Evolutionary conservation across 352 stramenopile genomes (phyloP).

Genomic region (Pythium aristosporum): DNA sequence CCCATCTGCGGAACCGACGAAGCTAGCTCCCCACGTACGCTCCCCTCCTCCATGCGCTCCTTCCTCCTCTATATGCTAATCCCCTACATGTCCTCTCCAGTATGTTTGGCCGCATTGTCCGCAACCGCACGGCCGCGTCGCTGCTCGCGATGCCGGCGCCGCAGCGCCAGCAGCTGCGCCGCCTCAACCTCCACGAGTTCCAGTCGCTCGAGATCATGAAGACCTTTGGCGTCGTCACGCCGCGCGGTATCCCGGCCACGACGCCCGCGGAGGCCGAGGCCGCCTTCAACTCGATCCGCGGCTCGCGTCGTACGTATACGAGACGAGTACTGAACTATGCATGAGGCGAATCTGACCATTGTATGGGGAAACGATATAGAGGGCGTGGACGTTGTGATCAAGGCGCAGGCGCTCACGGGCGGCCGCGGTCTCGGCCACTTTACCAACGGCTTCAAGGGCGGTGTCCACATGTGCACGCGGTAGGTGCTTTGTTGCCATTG

Average conservation of each 20-base stretch:
- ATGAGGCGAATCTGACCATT: slow-evolving; percentile 10
- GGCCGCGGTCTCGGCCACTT: slow-evolving; percentile 95
- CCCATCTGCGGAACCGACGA: slow-evolving; percentile 8
- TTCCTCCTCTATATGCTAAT: neutral
- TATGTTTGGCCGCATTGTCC: slow-evolving; percentile 63
- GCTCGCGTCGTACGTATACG: slow-evolving; percentile 53
- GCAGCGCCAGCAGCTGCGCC: slow-evolving; percentile 70
- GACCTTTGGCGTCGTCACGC: slow-evolving; percentile 79
- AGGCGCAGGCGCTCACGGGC: slow-evolving; percentile 96
- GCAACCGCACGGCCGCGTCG: slow-evolving; percentile 34
- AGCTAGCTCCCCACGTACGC: slow-evolving; percentile 10
- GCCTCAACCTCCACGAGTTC: slow-evolving; percentile 94
- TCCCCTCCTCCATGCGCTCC: slow-evolving; percentile 1
- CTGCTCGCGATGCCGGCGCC: slow-evolving; percentile 52
- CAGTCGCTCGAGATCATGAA: slow-evolving; percentile 95
- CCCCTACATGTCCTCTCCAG: neutral
- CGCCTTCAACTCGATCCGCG: slow-evolving; percentile 79
- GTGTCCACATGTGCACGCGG: slow-evolving; percentile 96
- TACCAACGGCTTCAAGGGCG: slow-evolving; percentile 97
- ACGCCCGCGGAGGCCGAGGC: slow-evolving; percentile 82
- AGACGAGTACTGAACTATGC: neutral
- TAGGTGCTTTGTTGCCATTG: slow-evolving; percentile 13
- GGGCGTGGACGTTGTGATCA: slow-evolving; percentile 93
- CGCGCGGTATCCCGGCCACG: slow-evolving; percentile 62
- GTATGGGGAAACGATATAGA: slow-evolving; percentile 28